Base-by-base conservation (phyloP, 78 protist species). In the Ministeria vibrans region DNA sequence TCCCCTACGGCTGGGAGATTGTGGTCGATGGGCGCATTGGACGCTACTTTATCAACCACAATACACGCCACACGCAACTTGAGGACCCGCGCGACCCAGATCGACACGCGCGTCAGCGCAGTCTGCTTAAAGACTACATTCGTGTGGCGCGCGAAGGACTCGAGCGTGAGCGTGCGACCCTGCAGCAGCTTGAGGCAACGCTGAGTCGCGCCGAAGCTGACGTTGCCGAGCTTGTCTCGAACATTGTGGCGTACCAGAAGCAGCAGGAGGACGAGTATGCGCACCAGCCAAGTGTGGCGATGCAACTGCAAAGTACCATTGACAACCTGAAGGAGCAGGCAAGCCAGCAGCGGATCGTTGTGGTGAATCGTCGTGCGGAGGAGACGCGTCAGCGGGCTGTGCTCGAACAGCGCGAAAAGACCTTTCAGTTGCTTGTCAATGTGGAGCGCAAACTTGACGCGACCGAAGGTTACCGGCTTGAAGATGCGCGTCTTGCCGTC, bases 81-180 rank as follows among this genome's bases (percentile, higher is more conserved):
- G 76, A 70, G 2, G 76, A 70, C 59, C 76, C 76, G 39, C 76
- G 76, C 59, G 41, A 6, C 1, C 13, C 43, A n/a, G n/a, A n/a
- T 4, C 7, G 42, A 41, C 23, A 63, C 71, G 41, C 41, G 25
- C 43, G 28, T 20, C 71, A 63, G 71, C 71, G 34, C 43, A 23
- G 23, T 4, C 28, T 63, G 71, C 71, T 63, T 20, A 7, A 25
- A 20, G 71, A 63, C 18, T 63, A 34, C 34, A 7, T 63, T 4
- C 43, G 34, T 4, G 13, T 41, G 43, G 23, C 71, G 3, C 6
- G 34, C 13, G 32, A 23, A 4, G 2, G 13, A 15, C 71, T 63
- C 22, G 41, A 27, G 22, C 32, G 32, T 1, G 34, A 63, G 71
- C 6, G 34, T 7, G 71, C 28, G 13, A 32, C 34, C 43, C 71